Percentiles rank a stretch among this genome's conserved stretches.
phyloP scores from a whole-genome alignment of 495 filamentous ascomycete species.

The Penicillium fimorum region DNA sequence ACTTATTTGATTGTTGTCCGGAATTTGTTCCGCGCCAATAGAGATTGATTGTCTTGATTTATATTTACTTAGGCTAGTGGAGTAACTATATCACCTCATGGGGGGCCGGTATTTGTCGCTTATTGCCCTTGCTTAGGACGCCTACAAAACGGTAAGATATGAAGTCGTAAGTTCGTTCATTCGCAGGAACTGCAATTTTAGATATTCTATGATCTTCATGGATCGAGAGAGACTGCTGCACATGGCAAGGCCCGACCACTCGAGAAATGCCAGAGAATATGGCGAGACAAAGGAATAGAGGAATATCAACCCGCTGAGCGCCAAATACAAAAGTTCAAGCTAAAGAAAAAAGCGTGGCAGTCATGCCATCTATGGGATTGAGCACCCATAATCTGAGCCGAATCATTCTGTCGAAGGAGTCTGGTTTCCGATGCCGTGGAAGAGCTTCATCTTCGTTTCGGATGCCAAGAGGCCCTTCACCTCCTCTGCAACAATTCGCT shows the following conservation, averaged over 20 bases:
- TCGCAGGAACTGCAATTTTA: constrained; percentile 5
- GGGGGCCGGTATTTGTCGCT: not conserved
- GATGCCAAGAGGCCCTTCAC: constrained; percentile 76
- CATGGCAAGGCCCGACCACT: constrained; percentile 1
- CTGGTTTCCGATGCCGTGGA: constrained; percentile 60
- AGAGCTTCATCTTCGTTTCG: constrained; percentile 82
- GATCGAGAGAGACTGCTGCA: not conserved
- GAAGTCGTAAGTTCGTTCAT: constrained; percentile 10
- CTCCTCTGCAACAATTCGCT: constrained; percentile 84
- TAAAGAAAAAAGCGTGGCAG: constrained; percentile 15
- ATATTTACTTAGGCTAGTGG: not conserved
- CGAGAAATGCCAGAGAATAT: constrained; percentile 3
- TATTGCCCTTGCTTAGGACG: not conserved
- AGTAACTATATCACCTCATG: not conserved
- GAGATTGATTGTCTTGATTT: constrained; percentile 6
- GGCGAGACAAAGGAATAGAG: constrained; percentile 3
- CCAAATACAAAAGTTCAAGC: constrained; percentile 14
- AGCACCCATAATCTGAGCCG: not conserved
- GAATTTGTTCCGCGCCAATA: constrained; percentile 13
- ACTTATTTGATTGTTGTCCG: constrained; percentile 12
- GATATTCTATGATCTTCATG: constrained; percentile 9
- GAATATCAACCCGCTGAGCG: constrained; percentile 16
- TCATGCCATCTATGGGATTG: constrained; percentile 20
- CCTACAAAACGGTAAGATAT: not conserved
- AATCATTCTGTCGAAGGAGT: constrained; percentile 14